Evolutionary conservation across 306 rosid species (phyloP).

Genomic region (Dalbergia oliveri): DNA sequence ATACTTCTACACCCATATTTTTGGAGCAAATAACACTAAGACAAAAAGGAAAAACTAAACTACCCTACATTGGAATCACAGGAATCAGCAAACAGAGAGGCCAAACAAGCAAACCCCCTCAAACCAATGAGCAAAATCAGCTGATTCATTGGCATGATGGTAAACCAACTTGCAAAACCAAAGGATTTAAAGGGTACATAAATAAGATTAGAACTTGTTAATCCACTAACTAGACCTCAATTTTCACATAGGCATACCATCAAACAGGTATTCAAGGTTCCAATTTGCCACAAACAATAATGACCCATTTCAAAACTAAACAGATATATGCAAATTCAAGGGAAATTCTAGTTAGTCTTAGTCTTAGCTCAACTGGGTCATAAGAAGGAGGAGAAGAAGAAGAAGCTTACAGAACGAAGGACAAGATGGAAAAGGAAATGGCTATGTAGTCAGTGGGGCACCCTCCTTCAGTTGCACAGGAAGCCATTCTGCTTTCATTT

Average conservation of each 20-base stretch:
- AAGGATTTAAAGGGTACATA: neutral
- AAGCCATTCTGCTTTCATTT: constrained; percentile 61
- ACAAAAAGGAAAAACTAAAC: constrained; percentile 31
- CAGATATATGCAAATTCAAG: neutral
- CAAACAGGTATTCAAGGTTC: constrained; percentile 36
- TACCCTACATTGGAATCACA: constrained; percentile 27
- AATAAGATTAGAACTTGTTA: constrained; percentile 3
- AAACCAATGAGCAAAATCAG: constrained; percentile 29
- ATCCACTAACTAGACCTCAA: constrained; percentile 9
- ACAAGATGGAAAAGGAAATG: constrained; percentile 61
- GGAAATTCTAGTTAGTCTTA: neutral
- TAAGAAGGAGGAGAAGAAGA: neutral
- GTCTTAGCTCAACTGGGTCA: neutral
- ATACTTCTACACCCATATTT: neutral
- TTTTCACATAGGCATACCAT: constrained; percentile 37
- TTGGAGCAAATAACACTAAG: constrained; percentile 13
- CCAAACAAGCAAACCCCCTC: constrained; percentile 12
- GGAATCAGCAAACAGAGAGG: constrained; percentile 28
- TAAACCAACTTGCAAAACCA: constrained; percentile 8
- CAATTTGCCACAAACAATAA: neutral
- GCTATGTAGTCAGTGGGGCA: constrained; percentile 87
- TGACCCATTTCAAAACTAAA: neutral
- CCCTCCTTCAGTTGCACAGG: constrained; percentile 83
- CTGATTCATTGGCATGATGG: constrained; percentile 2
- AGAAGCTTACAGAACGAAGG: constrained; percentile 65